Percentiles rank a stretch among this genome's conserved stretches.
Evolutionary conservation across 805 yeast genomes (phyloP).

Genomic region (Saccharomyces paradoxus): DNA sequence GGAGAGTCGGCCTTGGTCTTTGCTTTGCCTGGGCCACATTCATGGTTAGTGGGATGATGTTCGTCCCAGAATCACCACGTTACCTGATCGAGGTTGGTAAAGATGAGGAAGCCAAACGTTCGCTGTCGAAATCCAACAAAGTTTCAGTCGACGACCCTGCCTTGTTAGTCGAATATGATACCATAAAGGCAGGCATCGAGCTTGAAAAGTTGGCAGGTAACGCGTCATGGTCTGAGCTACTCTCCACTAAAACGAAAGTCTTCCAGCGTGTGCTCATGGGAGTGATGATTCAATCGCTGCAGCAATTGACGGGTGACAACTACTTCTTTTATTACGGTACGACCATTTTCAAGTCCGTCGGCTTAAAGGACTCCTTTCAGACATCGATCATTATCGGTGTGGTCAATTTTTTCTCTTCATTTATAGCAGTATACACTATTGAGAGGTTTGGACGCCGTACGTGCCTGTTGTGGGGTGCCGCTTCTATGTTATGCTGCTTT

Average conservation of each 20-base stretch:
- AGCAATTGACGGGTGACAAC: constrained; percentile 60
- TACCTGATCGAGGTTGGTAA: constrained; percentile 47
- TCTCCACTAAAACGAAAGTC: constrained; percentile 61
- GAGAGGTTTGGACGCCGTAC: constrained; percentile 48
- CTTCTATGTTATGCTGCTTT: constrained; percentile 39
- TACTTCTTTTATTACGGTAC: constrained; percentile 63
- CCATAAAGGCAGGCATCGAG: constrained; percentile 52
- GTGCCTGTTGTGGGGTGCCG: constrained; percentile 40
- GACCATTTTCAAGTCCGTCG: constrained; percentile 52
- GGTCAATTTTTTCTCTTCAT: constrained; percentile 50
- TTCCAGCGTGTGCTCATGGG: constrained; percentile 41
- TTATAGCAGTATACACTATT: constrained; percentile 41
- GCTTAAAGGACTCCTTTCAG: constrained; percentile 48
- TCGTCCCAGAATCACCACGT: constrained; percentile 67
- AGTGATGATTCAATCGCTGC: constrained; percentile 49
- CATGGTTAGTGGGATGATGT: constrained; percentile 29
- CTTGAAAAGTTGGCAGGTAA: constrained; percentile 52
- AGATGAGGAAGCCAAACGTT: constrained; percentile 53
- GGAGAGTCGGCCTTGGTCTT: constrained; percentile 63
- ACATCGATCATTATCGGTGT: constrained; percentile 52
- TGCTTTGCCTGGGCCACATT: constrained; percentile 39
- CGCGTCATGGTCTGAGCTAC: constrained; percentile 56
- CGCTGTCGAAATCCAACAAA: constrained; percentile 52
- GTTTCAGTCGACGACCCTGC: constrained; percentile 44
- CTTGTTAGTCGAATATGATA: constrained; percentile 48